Conservation (phyloP, 1,139 yeast species). For the Yamadazyma triangularis region DNA sequence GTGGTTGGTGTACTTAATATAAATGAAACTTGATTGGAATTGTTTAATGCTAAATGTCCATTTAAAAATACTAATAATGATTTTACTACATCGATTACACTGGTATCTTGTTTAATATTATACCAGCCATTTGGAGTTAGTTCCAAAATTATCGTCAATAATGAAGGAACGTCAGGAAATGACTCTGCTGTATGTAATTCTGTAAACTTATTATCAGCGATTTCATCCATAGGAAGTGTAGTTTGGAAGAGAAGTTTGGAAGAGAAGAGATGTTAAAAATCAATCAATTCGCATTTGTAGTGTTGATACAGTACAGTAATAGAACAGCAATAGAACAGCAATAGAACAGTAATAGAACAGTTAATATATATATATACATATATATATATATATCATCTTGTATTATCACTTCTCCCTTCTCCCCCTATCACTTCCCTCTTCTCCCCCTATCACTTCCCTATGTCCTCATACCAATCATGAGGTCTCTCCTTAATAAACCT, state of each 20-base stretch:
- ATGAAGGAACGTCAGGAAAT: conserved; percentile 66
- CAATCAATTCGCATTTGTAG: too few species aligned
- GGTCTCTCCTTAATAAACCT: conserved; percentile 77
- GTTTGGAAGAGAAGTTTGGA: too few species aligned
- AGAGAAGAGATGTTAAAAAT: too few species aligned
- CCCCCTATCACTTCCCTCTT: too few species aligned
- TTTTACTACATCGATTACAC: conserved; percentile 53
- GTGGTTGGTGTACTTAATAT: conserved; percentile 74
- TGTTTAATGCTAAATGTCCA: conserved; percentile 82
- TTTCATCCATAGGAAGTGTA: conserved; percentile 84
- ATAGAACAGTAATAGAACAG: too few species aligned
- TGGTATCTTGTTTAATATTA: conserved; percentile 37
- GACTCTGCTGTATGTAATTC: conserved; percentile 33
- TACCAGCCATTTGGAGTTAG: conserved; percentile 78
- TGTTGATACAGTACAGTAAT: too few species aligned
- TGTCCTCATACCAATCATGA: conserved; percentile 84
- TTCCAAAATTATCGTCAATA: conserved; percentile 75
- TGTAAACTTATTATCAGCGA: conserved; percentile 62
- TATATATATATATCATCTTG: too few species aligned
- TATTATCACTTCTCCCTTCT: too few species aligned
- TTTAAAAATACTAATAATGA: conserved; percentile 69
- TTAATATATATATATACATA: too few species aligned
- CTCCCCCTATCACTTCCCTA: conserved; percentile 59
- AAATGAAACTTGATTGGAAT: conserved; percentile 80
- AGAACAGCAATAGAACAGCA: too few species aligned